Evolutionary conservation across 352 stramenopile genomes (phyloP).

Genomic region (Blastocystis sp.): DNA sequence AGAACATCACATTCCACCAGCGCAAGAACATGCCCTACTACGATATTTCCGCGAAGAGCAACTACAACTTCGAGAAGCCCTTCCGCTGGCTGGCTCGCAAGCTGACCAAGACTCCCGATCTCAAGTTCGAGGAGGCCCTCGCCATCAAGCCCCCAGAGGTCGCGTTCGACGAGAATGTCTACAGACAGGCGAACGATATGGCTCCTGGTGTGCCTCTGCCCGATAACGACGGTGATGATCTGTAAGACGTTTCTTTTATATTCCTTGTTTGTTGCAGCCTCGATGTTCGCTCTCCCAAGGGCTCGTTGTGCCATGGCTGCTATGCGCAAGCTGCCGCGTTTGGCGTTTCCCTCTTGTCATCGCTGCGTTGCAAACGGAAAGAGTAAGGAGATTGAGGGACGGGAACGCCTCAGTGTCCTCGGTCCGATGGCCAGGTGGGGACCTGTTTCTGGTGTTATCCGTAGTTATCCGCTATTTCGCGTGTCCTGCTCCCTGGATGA

Average conservation of each 20-base stretch:
- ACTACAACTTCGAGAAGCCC: conserved; percentile 99
- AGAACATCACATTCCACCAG: conserved; percentile 99
- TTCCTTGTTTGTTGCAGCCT: conserved; percentile 33
- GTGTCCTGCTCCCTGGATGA: conserved; percentile 13
- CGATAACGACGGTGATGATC: conserved; percentile 57
- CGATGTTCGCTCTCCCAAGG: conserved; percentile 1
- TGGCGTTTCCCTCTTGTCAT: neutral
- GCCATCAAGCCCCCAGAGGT: conserved; percentile 67
- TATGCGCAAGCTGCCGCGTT: neutral
- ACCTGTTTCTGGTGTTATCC: neutral
- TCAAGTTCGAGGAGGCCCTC: conserved; percentile 44
- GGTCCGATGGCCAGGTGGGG: conserved; percentile 20
- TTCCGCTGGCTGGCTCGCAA: conserved; percentile 99
- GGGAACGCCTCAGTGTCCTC: conserved; percentile 6
- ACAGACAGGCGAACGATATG: conserved; percentile 57
- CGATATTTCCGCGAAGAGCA: conserved; percentile 99
- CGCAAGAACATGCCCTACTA: conserved; percentile 99
- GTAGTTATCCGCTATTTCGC: conserved; percentile 59
- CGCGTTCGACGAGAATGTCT: conserved; percentile 40
- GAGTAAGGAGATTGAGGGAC: conserved; percentile 42
- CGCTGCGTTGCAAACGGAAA: neutral
- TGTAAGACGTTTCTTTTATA: conserved; percentile 61
- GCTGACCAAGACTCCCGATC: conserved; percentile 74
- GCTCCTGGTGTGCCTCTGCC: conserved; percentile 39
- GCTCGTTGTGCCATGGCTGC: neutral